phyloP scores from a whole-genome alignment of 257 asterid species.

The Knoxia roxburghii region DNA sequence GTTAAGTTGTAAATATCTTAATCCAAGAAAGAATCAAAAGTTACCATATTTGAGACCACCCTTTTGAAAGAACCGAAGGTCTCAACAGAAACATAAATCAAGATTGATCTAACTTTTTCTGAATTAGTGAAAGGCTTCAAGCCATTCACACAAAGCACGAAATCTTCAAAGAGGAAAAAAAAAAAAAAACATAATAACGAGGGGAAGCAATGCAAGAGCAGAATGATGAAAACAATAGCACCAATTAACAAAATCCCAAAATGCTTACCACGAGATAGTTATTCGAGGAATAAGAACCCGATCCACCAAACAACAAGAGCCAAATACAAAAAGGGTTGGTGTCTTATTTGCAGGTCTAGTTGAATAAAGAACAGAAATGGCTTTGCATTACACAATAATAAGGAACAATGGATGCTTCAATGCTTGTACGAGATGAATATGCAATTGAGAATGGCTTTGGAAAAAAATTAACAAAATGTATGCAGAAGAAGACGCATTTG shows the following conservation, averaged over 20 bases:
- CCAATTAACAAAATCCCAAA: not conserved
- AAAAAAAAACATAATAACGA: no score
- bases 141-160: slow-evolving; percentile 5
- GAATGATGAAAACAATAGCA: no score
- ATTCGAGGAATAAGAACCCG: slow-evolving; percentile 8
- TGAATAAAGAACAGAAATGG: not conserved
- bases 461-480: not conserved
- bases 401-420: no score
- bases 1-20: not conserved
- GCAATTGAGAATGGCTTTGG: no score
- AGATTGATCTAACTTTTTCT: slow-evolving; percentile 9
- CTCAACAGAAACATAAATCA: slow-evolving; percentile 21
- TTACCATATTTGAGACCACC: slow-evolving; percentile 11
- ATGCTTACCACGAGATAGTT: slow-evolving; percentile 38
- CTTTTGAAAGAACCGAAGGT: slow-evolving; percentile 18
- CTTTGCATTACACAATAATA: not conserved
- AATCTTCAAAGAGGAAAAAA: slow-evolving; percentile 1
- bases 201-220: no score
- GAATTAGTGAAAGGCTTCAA: not conserved
- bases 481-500: not conserved
- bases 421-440: no score
- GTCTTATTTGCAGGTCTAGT: slow-evolving; percentile 10
- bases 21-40: slow-evolving; percentile 11
- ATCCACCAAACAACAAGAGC: slow-evolving; percentile 25
- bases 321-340: not conserved